Conservation (phyloP, 2,329 filamentous ascomycete species). For the Fusarium musae region DNA sequence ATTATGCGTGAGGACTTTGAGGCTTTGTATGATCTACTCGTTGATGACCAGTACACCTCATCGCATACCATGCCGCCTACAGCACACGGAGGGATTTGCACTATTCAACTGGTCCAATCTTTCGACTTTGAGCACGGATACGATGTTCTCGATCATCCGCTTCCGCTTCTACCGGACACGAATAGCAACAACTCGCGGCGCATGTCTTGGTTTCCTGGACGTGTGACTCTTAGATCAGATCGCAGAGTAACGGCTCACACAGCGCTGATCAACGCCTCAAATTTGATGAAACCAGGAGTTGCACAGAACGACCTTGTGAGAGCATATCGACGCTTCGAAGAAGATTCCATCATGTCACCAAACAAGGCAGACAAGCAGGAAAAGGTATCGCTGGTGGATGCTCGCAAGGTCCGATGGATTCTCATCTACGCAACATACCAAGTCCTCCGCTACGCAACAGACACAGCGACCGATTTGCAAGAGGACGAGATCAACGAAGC, state of each 20-base stretch:
- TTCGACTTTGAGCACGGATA: slow-evolving; percentile 74
- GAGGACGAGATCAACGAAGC: slow-evolving; percentile 67
- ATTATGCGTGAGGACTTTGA: slow-evolving; percentile 77
- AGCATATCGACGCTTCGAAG: slow-evolving; percentile 77
- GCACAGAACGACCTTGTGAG: slow-evolving; percentile 68
- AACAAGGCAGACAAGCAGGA: slow-evolving; percentile 66
- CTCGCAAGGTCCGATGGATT: slow-evolving; percentile 82
- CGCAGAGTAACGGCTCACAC: slow-evolving; percentile 62
- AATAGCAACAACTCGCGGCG: slow-evolving; percentile 46
- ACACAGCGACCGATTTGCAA: slow-evolving; percentile 68
- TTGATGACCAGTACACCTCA: slow-evolving; percentile 67
- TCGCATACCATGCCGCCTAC: slow-evolving; percentile 62
- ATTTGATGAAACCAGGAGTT: slow-evolving; percentile 52
- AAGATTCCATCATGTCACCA: slow-evolving; percentile 61
- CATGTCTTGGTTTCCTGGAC: slow-evolving; percentile 55
- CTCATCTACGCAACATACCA: slow-evolving; percentile 79
- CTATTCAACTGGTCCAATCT: slow-evolving; percentile 72
- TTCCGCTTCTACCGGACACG: slow-evolving; percentile 72
- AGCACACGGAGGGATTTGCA: slow-evolving; percentile 75
- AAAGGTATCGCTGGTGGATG: slow-evolving; percentile 68
- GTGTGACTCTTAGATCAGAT: slow-evolving; percentile 59
- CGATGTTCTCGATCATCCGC: slow-evolving; percentile 68
- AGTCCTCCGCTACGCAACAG: slow-evolving; percentile 72
- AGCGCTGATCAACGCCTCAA: slow-evolving; percentile 64
- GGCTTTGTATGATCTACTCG: slow-evolving; percentile 76